Evolutionary conservation across 1,284 basidiomycete genomes (phyloP).

Genomic region (Pseudozyma flocculosa): DNA sequence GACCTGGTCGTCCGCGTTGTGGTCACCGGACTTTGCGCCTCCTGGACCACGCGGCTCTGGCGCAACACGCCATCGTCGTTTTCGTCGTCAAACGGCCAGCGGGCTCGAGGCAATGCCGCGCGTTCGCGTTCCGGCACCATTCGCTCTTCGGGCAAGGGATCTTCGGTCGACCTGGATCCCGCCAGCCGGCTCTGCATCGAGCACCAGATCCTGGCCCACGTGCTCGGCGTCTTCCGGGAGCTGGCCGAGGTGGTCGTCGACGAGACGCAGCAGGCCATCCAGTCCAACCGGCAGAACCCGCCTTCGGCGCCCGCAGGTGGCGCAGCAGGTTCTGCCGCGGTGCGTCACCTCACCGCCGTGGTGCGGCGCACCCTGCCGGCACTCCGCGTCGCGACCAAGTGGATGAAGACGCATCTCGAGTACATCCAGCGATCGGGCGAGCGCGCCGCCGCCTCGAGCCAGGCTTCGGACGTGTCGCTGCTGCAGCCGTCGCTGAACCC

Average conservation of each 20-base stretch:
- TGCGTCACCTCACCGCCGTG: conserved; percentile 78
- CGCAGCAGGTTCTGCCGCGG: conserved; percentile 45
- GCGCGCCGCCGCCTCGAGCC: conserved; percentile 25
- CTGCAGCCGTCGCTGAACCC: background rate
- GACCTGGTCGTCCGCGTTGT: conserved; percentile 49
- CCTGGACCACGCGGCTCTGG: conserved; percentile 46
- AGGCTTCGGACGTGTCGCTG: conserved; percentile 3
- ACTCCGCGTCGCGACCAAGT: conserved; percentile 82
- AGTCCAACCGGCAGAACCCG: conserved; percentile 61
- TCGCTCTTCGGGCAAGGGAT: conserved; percentile 63
- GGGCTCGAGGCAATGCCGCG: too few species aligned
- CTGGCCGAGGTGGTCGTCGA: conserved; percentile 70
- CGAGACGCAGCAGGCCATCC: conserved; percentile 61
- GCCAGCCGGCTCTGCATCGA: conserved; percentile 61
- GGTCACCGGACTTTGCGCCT: conserved; percentile 44
- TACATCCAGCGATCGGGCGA: conserved; percentile 63
- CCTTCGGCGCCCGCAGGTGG: conserved; percentile 2
- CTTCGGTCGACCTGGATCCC: background rate
- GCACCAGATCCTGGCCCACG: conserved; percentile 69
- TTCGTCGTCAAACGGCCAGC: background rate
- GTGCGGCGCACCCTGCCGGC: conserved; percentile 83
- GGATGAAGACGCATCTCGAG: conserved; percentile 77
- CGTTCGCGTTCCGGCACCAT: conserved; percentile 33
- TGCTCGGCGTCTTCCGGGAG: conserved; percentile 70
- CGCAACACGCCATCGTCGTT: conserved; percentile 12